phyloP scores from a whole-genome alignment of 257 asterid genomes.

The Nicotiana knightiana region DNA sequence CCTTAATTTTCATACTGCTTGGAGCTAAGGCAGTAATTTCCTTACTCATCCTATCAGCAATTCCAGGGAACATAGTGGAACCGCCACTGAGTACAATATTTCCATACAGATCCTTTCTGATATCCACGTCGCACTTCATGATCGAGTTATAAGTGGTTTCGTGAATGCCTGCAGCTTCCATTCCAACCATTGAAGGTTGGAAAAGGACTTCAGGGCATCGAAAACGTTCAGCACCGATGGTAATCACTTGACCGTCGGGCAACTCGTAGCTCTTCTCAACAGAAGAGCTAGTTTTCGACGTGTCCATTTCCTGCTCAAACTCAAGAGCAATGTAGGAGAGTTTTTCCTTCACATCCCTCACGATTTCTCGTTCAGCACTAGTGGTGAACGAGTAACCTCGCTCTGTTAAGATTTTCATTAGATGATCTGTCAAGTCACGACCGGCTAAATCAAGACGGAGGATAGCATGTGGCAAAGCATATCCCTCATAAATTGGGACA shows the following conservation, averaged over 20 bases:
- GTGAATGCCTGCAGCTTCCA: conserved; percentile 18
- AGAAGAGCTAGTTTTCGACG: conserved; percentile 10
- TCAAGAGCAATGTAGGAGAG: conserved; percentile 11
- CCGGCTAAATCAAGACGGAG: conserved; percentile 12
- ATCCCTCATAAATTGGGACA: conserved; percentile 12
- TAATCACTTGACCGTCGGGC: conserved; percentile 7
- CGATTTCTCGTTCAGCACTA: conserved; percentile 8
- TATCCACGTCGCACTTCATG: conserved; percentile 5
- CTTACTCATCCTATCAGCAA: conserved; percentile 20
- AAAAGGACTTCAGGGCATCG: conserved; percentile 19
- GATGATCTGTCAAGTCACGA: conserved; percentile 9
- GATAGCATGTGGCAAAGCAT: conserved; percentile 15
- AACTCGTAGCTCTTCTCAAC: conserved; percentile 14
- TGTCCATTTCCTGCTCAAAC: conserved; percentile 14
- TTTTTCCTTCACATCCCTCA: conserved; percentile 12
- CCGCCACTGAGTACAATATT: conserved; percentile 19
- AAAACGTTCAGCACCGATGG: conserved; percentile 18
- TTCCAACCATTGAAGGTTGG: conserved; percentile 17
- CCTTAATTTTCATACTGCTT: conserved; percentile 9
- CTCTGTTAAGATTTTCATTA: conserved; percentile 12
- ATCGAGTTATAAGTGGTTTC: not conserved
- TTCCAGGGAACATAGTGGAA: conserved; percentile 16
- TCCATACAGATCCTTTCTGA: conserved; percentile 14
- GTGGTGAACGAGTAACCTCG: conserved; percentile 13
- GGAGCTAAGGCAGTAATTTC: conserved; percentile 21